phyloP scores from a whole-genome alignment of 345 rosid species.

The Sonneratia caseolaris region DNA sequence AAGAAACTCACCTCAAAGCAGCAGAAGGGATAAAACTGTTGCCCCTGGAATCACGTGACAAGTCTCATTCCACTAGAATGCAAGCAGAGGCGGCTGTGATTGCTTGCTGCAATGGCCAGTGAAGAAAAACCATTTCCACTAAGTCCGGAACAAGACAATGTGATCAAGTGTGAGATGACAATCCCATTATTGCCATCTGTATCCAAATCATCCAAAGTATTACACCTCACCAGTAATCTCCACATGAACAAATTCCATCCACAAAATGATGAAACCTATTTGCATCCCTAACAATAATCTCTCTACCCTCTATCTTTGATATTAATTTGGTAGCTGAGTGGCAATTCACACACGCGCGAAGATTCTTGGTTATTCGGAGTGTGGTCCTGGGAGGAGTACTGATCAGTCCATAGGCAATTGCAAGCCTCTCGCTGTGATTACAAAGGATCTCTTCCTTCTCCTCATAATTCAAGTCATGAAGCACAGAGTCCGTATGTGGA shows the following conservation, averaged over 20 bases:
- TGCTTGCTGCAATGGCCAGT: not conserved
- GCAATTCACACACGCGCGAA: slow-evolving; percentile 16
- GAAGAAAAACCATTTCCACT: not conserved
- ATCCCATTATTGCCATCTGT: not conserved
- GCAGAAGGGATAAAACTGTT: not conserved
- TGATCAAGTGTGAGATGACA: not conserved
- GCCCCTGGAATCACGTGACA: not conserved
- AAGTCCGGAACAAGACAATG: not conserved
- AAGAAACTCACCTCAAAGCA: not conserved
- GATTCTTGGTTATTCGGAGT: slow-evolving; percentile 16
- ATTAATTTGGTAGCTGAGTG: slow-evolving; percentile 18
- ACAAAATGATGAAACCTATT: slow-evolving; percentile 20
- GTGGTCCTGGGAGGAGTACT: slow-evolving; percentile 17
- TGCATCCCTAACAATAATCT: slow-evolving; percentile 16
- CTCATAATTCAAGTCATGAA: slow-evolving; percentile 17
- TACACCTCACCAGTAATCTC: slow-evolving; percentile 16
- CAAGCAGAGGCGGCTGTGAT: not conserved
- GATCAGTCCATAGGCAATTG: slow-evolving; percentile 15
- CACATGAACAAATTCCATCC: slow-evolving; percentile 15
- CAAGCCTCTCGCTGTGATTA: slow-evolving; percentile 17
- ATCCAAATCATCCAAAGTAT: not conserved
- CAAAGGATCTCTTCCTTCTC: slow-evolving; percentile 18
- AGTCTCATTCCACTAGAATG: not conserved
- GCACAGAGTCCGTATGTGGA: slow-evolving; percentile 13
- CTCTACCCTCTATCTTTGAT: slow-evolving; percentile 14